Evolutionary conservation across 345 rosid genomes (phyloP).

Genomic region (Anacardium occidentale): DNA sequence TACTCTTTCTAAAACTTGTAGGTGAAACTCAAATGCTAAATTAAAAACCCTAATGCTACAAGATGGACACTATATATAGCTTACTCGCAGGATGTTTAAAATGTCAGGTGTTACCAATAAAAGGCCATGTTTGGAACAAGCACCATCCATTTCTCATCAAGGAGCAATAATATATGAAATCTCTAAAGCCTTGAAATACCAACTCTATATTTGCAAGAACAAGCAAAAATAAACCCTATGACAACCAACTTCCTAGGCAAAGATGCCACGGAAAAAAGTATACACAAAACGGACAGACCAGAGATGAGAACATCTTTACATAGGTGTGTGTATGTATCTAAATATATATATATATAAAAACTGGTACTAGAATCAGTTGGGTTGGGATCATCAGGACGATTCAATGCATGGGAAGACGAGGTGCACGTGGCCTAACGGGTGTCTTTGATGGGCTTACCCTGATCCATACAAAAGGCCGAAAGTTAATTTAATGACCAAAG

Average conservation of each 20-base stretch:
- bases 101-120: conserved; percentile 19
- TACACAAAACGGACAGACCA: conserved; percentile 27
- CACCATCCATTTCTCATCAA: conserved; percentile 20
- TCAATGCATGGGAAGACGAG: conserved; percentile 71
- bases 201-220: conserved; percentile 35
- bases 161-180: conserved; percentile 17
- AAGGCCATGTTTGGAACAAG: conserved; percentile 1
- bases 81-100: conserved; percentile 1
- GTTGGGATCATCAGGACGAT: conserved; percentile 13
- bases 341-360: conserved; percentile 23
- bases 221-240: conserved; percentile 29
- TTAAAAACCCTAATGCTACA: neutral
- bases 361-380: conserved; percentile 20
- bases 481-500: neutral
- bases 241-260: conserved; percentile 22
- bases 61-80: neutral
- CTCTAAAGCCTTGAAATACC: conserved; percentile 39
- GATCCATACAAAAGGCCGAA: conserved; percentile 21
- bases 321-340: conserved; percentile 30
- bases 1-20: neutral
- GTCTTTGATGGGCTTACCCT: conserved; percentile 99
- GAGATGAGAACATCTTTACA: conserved; percentile 38
- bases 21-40: conserved; percentile 1
- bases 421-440: conserved; percentile 88
- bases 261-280: conserved; percentile 15